Evolutionary conservation across 2,329 filamentous ascomycete genomes (phyloP).

Genomic region (Hirsutella minnesotensis): DNA sequence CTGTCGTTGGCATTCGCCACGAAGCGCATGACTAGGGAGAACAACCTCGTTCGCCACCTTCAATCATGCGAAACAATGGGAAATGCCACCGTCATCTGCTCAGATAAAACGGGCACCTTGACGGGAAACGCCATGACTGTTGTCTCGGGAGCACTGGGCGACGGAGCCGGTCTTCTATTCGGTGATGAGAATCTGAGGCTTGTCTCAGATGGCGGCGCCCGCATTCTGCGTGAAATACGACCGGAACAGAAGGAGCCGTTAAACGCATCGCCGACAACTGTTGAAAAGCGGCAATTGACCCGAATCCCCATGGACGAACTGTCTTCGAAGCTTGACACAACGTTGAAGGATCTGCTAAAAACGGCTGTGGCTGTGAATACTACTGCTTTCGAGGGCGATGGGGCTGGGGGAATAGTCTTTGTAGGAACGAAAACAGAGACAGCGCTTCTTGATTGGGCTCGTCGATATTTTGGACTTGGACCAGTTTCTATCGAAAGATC

Average conservation of each 20-base stretch:
- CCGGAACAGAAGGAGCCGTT: too few species aligned
- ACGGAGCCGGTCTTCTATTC: slow-evolving; percentile 18
- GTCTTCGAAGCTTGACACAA: slow-evolving; percentile 16
- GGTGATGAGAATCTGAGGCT: slow-evolving; percentile 18
- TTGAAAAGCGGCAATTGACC: too few species aligned
- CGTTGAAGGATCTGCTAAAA: slow-evolving; percentile 23
- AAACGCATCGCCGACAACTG: too few species aligned
- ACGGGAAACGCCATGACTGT: slow-evolving; percentile 53
- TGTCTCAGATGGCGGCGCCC: slow-evolving; percentile 8
- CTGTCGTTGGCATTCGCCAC: slow-evolving; percentile 50
- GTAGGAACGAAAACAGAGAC: slow-evolving; percentile 45
- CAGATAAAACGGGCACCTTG: slow-evolving; percentile 54
- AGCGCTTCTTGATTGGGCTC: slow-evolving; percentile 36
- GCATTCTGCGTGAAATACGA: too few species aligned
- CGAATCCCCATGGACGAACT: slow-evolving; percentile 16
- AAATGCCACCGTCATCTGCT: slow-evolving; percentile 51
- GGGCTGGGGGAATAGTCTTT: slow-evolving; percentile 23
- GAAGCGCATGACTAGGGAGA: slow-evolving; percentile 50
- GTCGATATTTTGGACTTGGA: too few species aligned
- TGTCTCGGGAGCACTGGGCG: slow-evolving; percentile 41
- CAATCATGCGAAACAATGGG: slow-evolving; percentile 52
- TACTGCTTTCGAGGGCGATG: slow-evolving; percentile 39
- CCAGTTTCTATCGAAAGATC: too few species aligned
- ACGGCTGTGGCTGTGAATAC: slow-evolving; percentile 33
- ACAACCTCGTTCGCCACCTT: slow-evolving; percentile 47